Base-by-base conservation (phyloP, 352 stramenopile species). In the Pythium dissotocum region DNA sequence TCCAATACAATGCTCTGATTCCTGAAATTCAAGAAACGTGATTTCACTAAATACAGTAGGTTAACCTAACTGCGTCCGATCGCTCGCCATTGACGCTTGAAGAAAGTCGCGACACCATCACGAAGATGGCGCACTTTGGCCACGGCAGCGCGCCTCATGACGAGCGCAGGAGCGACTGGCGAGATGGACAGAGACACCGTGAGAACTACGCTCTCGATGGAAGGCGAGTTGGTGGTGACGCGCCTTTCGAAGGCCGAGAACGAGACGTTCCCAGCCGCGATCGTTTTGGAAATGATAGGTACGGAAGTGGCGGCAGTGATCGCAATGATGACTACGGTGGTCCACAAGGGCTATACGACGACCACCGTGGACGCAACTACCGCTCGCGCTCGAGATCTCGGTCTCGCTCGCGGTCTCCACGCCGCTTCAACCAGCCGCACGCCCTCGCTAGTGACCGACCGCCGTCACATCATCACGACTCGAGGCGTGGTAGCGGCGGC, bases 41-140 rank as follows among this genome's bases (percentile, higher is more conserved):
- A 32, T 30, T 14, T 44, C 6, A 53, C 46, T 53, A 32, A 53
- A 6, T 30, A 13, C n/a, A 53, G 18, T 53, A 53, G 46, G 46
- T 53, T 53, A 53, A 53, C 46, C 46, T 32, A 53, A 5, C 7
- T 53, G n/a, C 46, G 46, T 32, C 18, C 21, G 6, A 53, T 14
- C 46, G 18, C 2, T 53, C 46, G 46, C 46, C 46, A 53, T 28
- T 32, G 46, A 53, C n/a, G 21, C 44, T 52, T 18, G 42, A 51
- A 30, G 46, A 30, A 53, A 30, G 18, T 4, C 4, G 4, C 12
- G 3, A 24, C 46, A 30, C 21, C 46, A 30, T 14, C 30, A 46
- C 2, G 35, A 59, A 42, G 32, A 71, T 71, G 64, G 56, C 64
- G 36, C 60, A 65, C 48, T 65, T 49, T 61, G 57, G 49, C 2